Evolutionary conservation across 2,329 filamentous ascomycete species (phyloP), one percentile per base, ranked within the genome.

Genomic region (Cladosporium sp.): DNA sequence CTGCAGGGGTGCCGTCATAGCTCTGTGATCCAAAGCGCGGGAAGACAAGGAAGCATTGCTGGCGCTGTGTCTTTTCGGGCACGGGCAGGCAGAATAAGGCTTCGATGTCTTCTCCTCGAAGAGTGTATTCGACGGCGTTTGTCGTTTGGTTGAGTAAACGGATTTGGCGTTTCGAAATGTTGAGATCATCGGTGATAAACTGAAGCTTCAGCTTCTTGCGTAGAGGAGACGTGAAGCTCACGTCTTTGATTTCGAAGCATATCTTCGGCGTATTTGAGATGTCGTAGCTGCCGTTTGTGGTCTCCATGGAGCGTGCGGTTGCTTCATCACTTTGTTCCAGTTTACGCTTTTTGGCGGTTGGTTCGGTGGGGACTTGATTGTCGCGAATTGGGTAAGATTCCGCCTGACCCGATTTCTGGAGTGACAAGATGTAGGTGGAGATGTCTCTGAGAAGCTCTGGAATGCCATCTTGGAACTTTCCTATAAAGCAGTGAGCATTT

Each of bases 151-250:
- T 73, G 26, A 73, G 65, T 32, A 76, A 61, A 12, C 73, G 62
- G 24, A 77, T 67, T 64, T 75, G 72, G 38, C 69, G 66, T 51
- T 60, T 70, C 12, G 59, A 66, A 12, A 66, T 64, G 26, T 77
- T 73, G 5, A 67, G 41, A 28, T 68, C 68, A 58, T 77, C 76
- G 41, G 67, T 57, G 36, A 85, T 80, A n/a, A 89, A 74, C 73
- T 88, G 84, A 32, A 90, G 79, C 58, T 81, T 85, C 67, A 88
- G 80, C 78, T 89, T 89, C 79, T 89, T 90, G 63, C 87, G 80
- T 71, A 87, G 84, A 3, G 87, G 87, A 0, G 88, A 80, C 18
- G 86, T 81, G 75, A 89, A 88, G 65, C 85, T 87, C 64, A 87
- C 79, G 70, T 88, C 86, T 65, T 81, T 80, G 67, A 83, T 79